Evolutionary conservation across 139 green algal genomes (phyloP).

Genomic region (Chlorella sp.): DNA sequence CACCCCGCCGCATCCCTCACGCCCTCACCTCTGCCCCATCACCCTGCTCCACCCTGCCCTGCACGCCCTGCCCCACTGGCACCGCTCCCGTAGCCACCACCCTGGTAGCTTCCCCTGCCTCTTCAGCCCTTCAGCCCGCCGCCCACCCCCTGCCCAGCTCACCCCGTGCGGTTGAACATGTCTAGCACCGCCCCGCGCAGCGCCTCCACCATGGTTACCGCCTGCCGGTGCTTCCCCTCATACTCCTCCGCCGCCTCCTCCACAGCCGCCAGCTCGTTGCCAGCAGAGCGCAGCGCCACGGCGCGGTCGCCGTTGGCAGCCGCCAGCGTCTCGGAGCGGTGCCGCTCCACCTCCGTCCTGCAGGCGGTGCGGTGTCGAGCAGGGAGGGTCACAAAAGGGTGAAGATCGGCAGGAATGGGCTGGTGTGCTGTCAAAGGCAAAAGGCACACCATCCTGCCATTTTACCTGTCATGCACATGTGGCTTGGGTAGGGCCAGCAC

Average conservation of each 20-base stretch:
- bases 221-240: constrained; percentile 50
- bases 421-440: too few species aligned
- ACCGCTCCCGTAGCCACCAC: too few species aligned
- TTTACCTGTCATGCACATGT: too few species aligned
- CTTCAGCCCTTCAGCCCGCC: not conserved
- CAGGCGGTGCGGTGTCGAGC: not conserved
- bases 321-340: constrained; percentile 10
- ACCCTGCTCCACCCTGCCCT: too few species aligned
- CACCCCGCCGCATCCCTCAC: too few species aligned
- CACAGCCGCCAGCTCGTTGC: constrained; percentile 44
- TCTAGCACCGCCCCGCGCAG: constrained; percentile 58
- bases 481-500: too few species aligned
- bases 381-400: too few species aligned
- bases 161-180: constrained; percentile 66
- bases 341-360: constrained; percentile 18
- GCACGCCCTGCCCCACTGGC: too few species aligned
- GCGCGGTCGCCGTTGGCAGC: constrained; percentile 1
- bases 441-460: too few species aligned
- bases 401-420: too few species aligned
- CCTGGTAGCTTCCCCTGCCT: too few species aligned
- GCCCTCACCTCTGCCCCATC: too few species aligned
- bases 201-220: constrained; percentile 41
- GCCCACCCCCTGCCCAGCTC: not conserved
- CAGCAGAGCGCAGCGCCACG: constrained; percentile 32
- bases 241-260: constrained; percentile 58